Base-by-base conservation (phyloP, 1,284 basidiomycete genomes). In the Gastroboletus turbinatus region DNA sequence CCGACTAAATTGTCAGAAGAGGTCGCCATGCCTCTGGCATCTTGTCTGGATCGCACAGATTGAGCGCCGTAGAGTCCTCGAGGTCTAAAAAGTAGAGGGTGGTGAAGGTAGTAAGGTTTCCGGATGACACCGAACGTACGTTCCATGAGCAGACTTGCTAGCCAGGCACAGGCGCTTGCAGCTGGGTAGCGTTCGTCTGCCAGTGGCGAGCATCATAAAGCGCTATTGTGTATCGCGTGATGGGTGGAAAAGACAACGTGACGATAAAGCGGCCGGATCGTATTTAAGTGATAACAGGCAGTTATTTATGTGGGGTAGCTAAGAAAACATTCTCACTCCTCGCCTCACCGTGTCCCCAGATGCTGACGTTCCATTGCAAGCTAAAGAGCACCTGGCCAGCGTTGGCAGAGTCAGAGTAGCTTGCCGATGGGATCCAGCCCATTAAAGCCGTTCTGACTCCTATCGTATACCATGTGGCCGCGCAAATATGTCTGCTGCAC, bases 401-500 rank as follows among this genome's bases (percentile, higher is more conserved):
- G 47, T 40, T 35, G 29, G 45, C 9, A 16, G 16, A 29, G 19
- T 63, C 55, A 71, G 45, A 78, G 62, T 14, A 77, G 56, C 53
- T 59, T 59, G 25, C 76, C 76, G 4, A 59, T 43, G 4, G 77
- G 74, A 52, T 54, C 45, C 23, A 72, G 55, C 11, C 63, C 73
- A 23, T 62, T 65, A 50, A 78, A 78, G 4, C 71, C 73, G n/a
- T 64, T 65, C 50, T 46, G 59, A 36, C 48, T 52, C 36, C 55
- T 61, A 52, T 89, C 83, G 70, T 88, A 96, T 0, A 87, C 82
- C 44, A 88, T 72, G 39, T 70, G 66, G 10, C 94, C 94, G 11
- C 93, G 82, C 21, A 97, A 73, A 69, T 83, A 92, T 0, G 92
- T 94, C 71, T 86, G 77, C 59, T 84, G 77, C 25, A 95, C 90